Percentiles rank a stretch among this genome's conserved stretches.
phyloP scores from a whole-genome alignment of 2,329 filamentous ascomycete genomes.

The Fusarium sp. region DNA sequence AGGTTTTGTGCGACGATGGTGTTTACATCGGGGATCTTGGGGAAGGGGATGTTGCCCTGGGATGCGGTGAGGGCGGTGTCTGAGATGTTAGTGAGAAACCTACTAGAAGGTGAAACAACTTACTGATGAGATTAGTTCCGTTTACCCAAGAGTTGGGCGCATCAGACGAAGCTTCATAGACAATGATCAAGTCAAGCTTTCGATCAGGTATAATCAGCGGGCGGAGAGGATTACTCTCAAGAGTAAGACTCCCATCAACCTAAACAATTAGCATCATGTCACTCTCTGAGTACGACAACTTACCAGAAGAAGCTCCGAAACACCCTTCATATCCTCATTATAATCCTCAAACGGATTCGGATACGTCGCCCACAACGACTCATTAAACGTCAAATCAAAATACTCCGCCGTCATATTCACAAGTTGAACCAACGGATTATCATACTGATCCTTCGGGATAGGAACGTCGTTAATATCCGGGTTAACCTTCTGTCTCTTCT shows the following conservation, averaged over 20 bases:
- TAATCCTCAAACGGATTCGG: conserved; percentile 50
- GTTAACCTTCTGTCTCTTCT: conserved; percentile 12
- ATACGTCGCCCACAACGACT: conserved; percentile 47
- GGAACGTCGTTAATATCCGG: conserved; percentile 35
- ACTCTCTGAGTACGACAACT: accelerated
- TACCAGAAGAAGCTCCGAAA: conserved; percentile 45
- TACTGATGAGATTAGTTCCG: conserved; percentile 45
- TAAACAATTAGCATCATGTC: neutral
- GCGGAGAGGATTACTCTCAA: conserved; percentile 48
- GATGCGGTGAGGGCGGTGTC: conserved; percentile 36
- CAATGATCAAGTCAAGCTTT: conserved; percentile 47
- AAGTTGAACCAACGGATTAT: conserved; percentile 39
- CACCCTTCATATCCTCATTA: conserved; percentile 42
- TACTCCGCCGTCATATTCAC: conserved; percentile 38
- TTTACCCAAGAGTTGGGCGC: conserved; percentile 44
- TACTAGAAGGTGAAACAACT: too few species aligned
- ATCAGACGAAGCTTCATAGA: conserved; percentile 48
- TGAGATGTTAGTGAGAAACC: neutral
- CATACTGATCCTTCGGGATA: conserved; percentile 29
- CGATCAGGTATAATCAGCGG: conserved; percentile 46
- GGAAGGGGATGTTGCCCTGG: conserved; percentile 45
- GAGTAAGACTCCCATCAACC: conserved; percentile 49
- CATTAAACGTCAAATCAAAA: conserved; percentile 47
- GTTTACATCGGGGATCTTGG: conserved; percentile 43
- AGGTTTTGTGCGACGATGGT: conserved; percentile 45